Evolutionary conservation across 257 asterid genomes (phyloP), one percentile per base, ranked within the genome.

Genomic region (Ilex asprella): DNA sequence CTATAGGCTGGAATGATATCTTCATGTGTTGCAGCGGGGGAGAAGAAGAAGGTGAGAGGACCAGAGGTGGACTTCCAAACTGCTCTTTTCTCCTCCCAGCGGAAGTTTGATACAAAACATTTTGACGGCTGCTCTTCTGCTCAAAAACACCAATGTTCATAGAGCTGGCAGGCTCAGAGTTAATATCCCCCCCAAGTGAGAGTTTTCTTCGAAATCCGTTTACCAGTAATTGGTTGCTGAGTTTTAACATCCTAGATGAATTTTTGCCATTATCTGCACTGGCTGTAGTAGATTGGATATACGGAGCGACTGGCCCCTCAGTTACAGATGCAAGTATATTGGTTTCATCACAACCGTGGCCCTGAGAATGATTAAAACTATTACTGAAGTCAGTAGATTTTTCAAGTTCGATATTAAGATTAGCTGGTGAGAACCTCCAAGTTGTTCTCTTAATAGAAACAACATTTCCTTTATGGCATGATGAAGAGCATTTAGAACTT

Each of bases 11-110:
- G 81, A 93, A 87, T 12, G 97, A 85, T 71, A 93, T 80, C 78
- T 87, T 89, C 97, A 89, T 93, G 80, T 87, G 97, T 66, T 79
- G 84, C 50, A 93, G 94, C 9, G 95, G 97, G n/a, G 99, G 99
- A 35, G 99, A 92, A 39, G 89, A 74, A 58, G 91, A 66, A 62
- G 96, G 97, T 12, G 99, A 86, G 16, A 76, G 59, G 35, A 68
- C 46, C 27, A 82, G 84, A 70, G 91, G 78, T 66, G 70, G 72
- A 54, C 78, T 77, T 70, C 82, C 75, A 58, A 73, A 69, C 60
- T 67, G 72, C 65, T 71, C 81, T 66, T 67, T 79, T 46, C 70
- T 70, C 73, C 79, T 76, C 66, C 80, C 79, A 39, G 82, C 74
- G 52, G 75, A 72, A 29, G 79, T 64, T 43, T 61, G 73, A 68